Evolutionary conservation across 805 yeast species (phyloP).

Genomic region (Lachancea sp.): DNA sequence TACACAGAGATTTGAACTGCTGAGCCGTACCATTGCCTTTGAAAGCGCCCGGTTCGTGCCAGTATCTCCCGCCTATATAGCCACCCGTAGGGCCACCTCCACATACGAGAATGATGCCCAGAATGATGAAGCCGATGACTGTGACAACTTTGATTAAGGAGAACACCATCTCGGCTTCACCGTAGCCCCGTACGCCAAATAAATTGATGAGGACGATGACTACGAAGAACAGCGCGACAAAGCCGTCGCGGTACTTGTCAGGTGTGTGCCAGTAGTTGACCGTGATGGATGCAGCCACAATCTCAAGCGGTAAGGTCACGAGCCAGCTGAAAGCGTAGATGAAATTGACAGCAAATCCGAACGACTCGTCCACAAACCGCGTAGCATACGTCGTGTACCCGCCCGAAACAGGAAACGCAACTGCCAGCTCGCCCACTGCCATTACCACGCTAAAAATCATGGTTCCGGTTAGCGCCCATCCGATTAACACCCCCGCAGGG

Average conservation of each 20-base stretch:
- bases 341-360: slow-evolving; percentile 60
- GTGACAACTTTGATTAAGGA: slow-evolving; percentile 45
- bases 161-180: slow-evolving; percentile 47
- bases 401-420: slow-evolving; percentile 57
- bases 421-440: slow-evolving; percentile 55
- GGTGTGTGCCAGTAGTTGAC: slow-evolving; percentile 45
- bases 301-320: slow-evolving; percentile 45
- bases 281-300: slow-evolving; percentile 49
- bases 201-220: slow-evolving; percentile 44
- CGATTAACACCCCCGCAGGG: slow-evolving; percentile 55
- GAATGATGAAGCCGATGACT: slow-evolving; percentile 47
- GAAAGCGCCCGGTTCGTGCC: slow-evolving; percentile 58
- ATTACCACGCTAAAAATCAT: slow-evolving; percentile 55
- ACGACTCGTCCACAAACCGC: slow-evolving; percentile 54
- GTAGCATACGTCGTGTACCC: slow-evolving; percentile 57
- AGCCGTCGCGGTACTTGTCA: slow-evolving; percentile 42
- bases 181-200: slow-evolving; percentile 51
- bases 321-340: slow-evolving; percentile 50
- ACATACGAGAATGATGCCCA: slow-evolving; percentile 44
- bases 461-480: slow-evolving; percentile 48
- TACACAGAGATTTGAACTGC: slow-evolving; percentile 44
- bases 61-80: slow-evolving; percentile 40
- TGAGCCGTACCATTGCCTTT: slow-evolving; percentile 32
- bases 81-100: slow-evolving; percentile 43
- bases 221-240: slow-evolving; percentile 44